Evolutionary conservation across 106 monocot genomes (phyloP), one percentile per base, ranked within the genome.

Genomic region (Allium fistulosum): DNA sequence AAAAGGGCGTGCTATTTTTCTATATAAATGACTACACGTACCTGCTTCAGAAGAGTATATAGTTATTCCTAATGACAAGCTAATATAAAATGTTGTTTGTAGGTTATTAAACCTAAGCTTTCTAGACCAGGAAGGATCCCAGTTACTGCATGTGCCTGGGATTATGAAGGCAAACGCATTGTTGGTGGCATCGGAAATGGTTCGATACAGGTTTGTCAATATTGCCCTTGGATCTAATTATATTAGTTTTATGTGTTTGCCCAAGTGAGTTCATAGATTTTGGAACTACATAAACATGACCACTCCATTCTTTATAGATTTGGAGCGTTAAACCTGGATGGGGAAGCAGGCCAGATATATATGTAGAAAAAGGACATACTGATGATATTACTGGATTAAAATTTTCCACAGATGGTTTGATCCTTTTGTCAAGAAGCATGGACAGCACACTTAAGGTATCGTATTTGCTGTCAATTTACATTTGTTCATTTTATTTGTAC

Each of bases 81-180:
- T 37, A 37, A 37, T 37, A 37, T 37, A 4, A 37, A 37, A 37
- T 37, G 37, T 37, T 37, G 37, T 1, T n/a, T 37, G 59, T 73
- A 99, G 99, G 99, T 99, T 63, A 82, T 99, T 8, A 99, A 99
- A 66, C 99, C 99, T 63, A 99, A 99, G 69, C 93, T 99, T 72
- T 68, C 79, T 57, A 79, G 99, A 69, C 93, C 93, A 28, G 61
- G 61, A 53, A 87, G 99, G 77, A 80, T 85, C 74, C 83, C 87
- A 48, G 99, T 99, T 63, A 99, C 90, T 45, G 60, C 93, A 27
- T 99, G 99, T 81, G 84, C 87, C 28, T 99, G 99, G 99, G 83
- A 99, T 85, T 74, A 77, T 74, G 93, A 90, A 79, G 99, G 99
- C 61, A 93, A 90, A 71, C 76, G 79, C 4, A 93, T 99, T 72